Percentiles rank a stretch among this genome's conserved stretches.
Evolutionary conservation across 208 protist genomes (phyloP).

Genomic region (Trypanosoma conorhini): DNA sequence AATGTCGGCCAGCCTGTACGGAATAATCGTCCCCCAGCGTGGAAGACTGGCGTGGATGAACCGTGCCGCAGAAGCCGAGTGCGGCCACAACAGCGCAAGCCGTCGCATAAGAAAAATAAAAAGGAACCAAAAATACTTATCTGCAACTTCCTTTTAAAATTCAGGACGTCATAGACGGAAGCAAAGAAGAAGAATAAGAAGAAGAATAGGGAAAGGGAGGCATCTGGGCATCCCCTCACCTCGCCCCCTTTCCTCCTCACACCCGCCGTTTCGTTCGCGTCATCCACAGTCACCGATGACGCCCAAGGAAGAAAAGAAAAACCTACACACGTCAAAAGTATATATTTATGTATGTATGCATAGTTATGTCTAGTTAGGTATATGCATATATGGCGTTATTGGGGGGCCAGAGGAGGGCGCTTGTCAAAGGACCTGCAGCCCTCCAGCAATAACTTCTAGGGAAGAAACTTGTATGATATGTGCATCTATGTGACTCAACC

Average conservation of each 20-base stretch:
- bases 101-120: slow-evolving; percentile 5
- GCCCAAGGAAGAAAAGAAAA: background rate
- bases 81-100: slow-evolving; percentile 6
- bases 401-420: background rate
- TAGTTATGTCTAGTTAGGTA: too few species aligned
- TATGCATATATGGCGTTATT: background rate
- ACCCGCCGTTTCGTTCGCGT: background rate
- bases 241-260: too few species aligned
- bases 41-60: slow-evolving; percentile 15
- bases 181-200: background rate
- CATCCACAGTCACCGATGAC: background rate
- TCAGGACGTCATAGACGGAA: background rate
- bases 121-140: too few species aligned
- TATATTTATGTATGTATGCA: too few species aligned
- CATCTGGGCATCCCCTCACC: too few species aligned
- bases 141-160: background rate
- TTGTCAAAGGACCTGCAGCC: background rate
- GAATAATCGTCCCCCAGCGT: slow-evolving; percentile 31
- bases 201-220: background rate
- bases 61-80: background rate
- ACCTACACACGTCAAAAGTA: background rate
- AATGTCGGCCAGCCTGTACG: slow-evolving; percentile 94
- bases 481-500: slow-evolving; percentile 10
- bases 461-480: background rate
- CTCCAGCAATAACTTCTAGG: background rate